Evolutionary conservation across 2,329 filamentous ascomycete species (phyloP).

Genomic region (Lasiodiplodia sp.): DNA sequence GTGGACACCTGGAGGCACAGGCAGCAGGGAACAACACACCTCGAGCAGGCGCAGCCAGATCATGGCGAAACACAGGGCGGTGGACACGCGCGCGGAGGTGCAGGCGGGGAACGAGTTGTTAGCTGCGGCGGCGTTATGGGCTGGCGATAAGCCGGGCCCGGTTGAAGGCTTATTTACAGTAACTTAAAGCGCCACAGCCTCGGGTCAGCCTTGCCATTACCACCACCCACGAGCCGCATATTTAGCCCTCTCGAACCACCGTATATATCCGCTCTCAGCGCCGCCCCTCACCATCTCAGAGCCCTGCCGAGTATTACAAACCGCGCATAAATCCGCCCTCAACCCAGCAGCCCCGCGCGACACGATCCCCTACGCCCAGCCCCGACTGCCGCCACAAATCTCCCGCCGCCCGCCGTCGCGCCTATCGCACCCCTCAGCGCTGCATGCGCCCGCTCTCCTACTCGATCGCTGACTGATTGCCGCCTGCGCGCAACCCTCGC

Average conservation of each 20-base stretch:
- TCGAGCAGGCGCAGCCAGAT: constrained; percentile 24
- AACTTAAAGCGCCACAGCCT: constrained; percentile 15
- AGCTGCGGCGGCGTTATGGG: constrained; percentile 8
- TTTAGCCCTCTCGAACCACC: constrained; percentile 24
- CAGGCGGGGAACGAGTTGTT: background rate
- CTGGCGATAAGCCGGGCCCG: constrained; percentile 8
- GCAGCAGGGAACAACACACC: constrained; percentile 27
- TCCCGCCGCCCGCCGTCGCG: constrained; percentile 12
- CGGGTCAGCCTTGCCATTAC: constrained; percentile 25
- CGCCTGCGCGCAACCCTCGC: constrained; percentile 1
- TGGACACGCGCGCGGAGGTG: background rate
- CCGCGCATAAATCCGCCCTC: background rate
- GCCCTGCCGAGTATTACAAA: constrained; percentile 3
- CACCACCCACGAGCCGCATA: constrained; percentile 25
- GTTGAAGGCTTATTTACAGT: constrained; percentile 3
- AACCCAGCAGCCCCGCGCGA: background rate
- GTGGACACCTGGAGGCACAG: constrained; percentile 31
- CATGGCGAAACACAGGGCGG: constrained; percentile 1
- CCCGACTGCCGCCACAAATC: constrained; percentile 3
- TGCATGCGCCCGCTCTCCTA: background rate
- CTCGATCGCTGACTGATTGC: background rate
- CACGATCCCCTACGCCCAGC: background rate
- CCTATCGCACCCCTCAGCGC: background rate
- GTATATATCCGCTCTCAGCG: background rate
- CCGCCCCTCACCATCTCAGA: background rate